phyloP scores from a whole-genome alignment of 257 asterid genomes.

The Solanum virginianum region DNA sequence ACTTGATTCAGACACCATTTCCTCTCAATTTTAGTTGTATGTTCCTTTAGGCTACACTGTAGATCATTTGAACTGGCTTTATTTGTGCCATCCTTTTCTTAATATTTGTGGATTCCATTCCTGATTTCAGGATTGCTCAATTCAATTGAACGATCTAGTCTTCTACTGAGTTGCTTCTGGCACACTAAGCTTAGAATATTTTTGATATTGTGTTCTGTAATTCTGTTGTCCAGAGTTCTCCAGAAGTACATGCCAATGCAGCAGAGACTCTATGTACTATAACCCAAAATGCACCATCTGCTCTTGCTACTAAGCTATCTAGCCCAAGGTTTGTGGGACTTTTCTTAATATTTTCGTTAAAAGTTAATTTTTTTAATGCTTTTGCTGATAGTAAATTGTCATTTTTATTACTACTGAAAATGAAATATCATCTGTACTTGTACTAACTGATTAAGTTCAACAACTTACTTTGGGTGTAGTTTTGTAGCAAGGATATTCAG shows the following conservation, averaged over 20 bases:
- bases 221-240: slow-evolving; percentile 49
- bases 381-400: background rate
- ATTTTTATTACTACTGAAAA: background rate
- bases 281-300: slow-evolving; percentile 81
- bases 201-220: background rate
- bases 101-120: background rate
- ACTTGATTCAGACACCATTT: background rate
- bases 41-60: background rate
- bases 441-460: background rate
- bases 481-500: slow-evolving; percentile 81
- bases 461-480: slow-evolving; percentile 31
- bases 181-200: background rate
- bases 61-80: background rate
- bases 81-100: background rate
- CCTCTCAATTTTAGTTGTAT: background rate
- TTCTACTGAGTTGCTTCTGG: background rate
- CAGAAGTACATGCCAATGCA: slow-evolving; percentile 96
- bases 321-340: slow-evolving; percentile 66
- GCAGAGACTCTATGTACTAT: slow-evolving; percentile 92
- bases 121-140: background rate
- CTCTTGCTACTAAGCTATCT: slow-evolving; percentile 78
- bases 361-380: background rate
- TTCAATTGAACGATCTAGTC: background rate
- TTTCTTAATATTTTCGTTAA: background rate
- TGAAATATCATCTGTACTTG: background rate